A percentile compares a stretch with the other conserved stretches of the same genome.
Conservation (phyloP, 2,329 filamentous ascomycete genomes). For the Ophiocordyceps camponoti-rufipedis region DNA sequence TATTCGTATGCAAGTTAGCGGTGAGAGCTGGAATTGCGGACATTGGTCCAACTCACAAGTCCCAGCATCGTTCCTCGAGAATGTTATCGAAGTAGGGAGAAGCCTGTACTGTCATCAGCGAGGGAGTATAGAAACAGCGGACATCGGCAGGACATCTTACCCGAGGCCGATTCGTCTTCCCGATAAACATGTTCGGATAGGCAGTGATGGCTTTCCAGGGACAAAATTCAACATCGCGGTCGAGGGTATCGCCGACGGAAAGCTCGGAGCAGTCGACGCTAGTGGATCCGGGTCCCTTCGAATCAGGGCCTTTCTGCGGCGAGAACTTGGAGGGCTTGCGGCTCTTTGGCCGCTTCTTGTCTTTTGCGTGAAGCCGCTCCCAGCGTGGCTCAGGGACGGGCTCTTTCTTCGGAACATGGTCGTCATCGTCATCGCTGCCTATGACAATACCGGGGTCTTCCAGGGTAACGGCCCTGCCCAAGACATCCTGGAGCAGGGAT, state of each 20-base stretch:
- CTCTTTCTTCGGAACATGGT: background rate
- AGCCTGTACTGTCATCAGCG: slow-evolving; percentile 11
- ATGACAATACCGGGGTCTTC: background rate
- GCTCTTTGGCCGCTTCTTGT: background rate
- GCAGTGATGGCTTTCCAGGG: slow-evolving; percentile 33
- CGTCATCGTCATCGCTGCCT: background rate
- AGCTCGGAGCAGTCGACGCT: slow-evolving; percentile 9
- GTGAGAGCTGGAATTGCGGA: background rate
- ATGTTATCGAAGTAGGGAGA: slow-evolving; percentile 37
- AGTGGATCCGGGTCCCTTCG: background rate
- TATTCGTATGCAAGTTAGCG: slow-evolving; percentile 12
- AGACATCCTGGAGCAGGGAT: slow-evolving; percentile 4
- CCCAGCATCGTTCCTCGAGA: slow-evolving; percentile 47
- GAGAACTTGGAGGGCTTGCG: background rate
- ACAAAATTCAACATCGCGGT: slow-evolving; percentile 19
- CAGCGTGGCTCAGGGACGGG: background rate
- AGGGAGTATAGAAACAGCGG: too few species aligned
- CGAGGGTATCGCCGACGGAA: slow-evolving; percentile 7
- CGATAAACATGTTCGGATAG: slow-evolving; percentile 43
- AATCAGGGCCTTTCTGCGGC: background rate
- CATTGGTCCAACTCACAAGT: slow-evolving; percentile 41
- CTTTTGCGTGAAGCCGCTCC: slow-evolving; percentile 1
- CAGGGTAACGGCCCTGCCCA: slow-evolving; percentile 3
- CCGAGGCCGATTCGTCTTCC: slow-evolving; percentile 28
- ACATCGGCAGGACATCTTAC: slow-evolving; percentile 13